Conservation (phyloP, 1,139 yeast species). For the Candida glucosophila region DNA sequence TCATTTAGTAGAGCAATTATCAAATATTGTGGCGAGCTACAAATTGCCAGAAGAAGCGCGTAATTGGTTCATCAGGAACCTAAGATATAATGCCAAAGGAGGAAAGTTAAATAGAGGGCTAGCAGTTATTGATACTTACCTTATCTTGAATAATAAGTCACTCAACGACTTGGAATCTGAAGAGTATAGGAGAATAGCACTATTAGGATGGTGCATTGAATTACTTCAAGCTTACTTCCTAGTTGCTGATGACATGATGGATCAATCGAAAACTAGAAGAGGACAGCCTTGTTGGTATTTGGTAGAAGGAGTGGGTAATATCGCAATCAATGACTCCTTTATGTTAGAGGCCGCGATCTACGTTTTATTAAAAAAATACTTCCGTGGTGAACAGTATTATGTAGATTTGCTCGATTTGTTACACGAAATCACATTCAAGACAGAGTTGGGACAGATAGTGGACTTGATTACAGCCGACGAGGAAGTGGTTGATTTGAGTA, state of each 20-base stretch:
- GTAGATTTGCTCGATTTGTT: slow-evolving; percentile 86
- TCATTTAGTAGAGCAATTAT: slow-evolving; percentile 67
- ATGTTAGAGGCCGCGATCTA: slow-evolving; percentile 96
- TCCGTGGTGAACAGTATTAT: slow-evolving; percentile 73
- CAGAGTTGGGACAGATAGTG: slow-evolving; percentile 92
- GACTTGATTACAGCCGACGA: slow-evolving; percentile 98
- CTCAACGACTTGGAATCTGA: slow-evolving; percentile 51
- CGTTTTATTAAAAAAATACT: slow-evolving; percentile 79
- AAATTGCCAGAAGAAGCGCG: slow-evolving; percentile 85
- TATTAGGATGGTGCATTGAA: slow-evolving; percentile 95
- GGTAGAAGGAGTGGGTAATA: slow-evolving; percentile 70
- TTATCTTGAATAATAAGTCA: slow-evolving; percentile 59
- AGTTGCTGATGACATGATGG: slow-evolving; percentile 99
- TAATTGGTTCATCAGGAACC: slow-evolving; percentile 69
- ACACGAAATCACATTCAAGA: slow-evolving; percentile 93
- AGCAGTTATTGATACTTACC: slow-evolving; percentile 89
- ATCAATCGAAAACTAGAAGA: slow-evolving; percentile 90
- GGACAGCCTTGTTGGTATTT: slow-evolving; percentile 99
- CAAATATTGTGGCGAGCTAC: slow-evolving; percentile 51
- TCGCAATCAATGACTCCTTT: slow-evolving; percentile 95
- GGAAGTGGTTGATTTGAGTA: slow-evolving; percentile 78
- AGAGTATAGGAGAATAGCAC: slow-evolving; percentile 78
- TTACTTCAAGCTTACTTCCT: slow-evolving; percentile 92
- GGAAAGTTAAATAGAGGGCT: slow-evolving; percentile 96
- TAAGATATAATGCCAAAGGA: slow-evolving; percentile 88